These are phyloP conservation scores for Termitomyces eurrhizus DNA, from an alignment of 768 basidiomycete species.

Conservation along the genomic window DNA sequence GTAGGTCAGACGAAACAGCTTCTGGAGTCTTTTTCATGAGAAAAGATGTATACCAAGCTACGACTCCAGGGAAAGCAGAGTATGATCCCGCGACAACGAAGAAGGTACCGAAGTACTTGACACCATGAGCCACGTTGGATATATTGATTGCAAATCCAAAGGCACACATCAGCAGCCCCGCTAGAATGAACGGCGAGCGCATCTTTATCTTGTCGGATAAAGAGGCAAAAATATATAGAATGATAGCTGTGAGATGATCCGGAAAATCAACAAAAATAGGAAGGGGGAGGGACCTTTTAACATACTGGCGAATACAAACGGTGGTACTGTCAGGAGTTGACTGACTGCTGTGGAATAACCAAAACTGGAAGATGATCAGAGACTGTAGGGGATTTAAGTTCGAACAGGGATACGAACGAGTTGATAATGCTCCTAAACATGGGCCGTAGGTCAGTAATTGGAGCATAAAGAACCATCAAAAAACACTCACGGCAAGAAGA, in stretches of 20 bases:
- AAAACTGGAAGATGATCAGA: conserved; percentile 37
- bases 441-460: not conserved
- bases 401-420: conserved; percentile 25
- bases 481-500: conserved; percentile 63
- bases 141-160: conserved; percentile 66
- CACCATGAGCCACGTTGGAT: conserved; percentile 43
- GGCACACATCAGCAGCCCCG: conserved; percentile 44
- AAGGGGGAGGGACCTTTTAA: not conserved
- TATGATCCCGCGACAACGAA: conserved; percentile 64
- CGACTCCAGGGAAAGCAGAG: conserved; percentile 52
- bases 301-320: conserved; percentile 61
- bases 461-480: not conserved
- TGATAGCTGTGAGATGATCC: not conserved
- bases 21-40: not conserved
- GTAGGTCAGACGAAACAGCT: not conserved
- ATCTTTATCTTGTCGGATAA: conserved; percentile 53
- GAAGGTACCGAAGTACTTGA: conserved; percentile 73
- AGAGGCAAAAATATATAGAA: conserved; percentile 45
- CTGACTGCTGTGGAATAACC: conserved; percentile 53
- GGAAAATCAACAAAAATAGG: not conserved
- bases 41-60: conserved; percentile 48
- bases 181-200: conserved; percentile 57
- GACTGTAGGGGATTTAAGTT: not conserved
- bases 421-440: conserved; percentile 54
- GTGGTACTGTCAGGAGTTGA: conserved; percentile 66